These are phyloP conservation scores for Aphanomyces astaci DNA, from an alignment of 352 stramenopile species.

Conservation along the genomic window DNA sequence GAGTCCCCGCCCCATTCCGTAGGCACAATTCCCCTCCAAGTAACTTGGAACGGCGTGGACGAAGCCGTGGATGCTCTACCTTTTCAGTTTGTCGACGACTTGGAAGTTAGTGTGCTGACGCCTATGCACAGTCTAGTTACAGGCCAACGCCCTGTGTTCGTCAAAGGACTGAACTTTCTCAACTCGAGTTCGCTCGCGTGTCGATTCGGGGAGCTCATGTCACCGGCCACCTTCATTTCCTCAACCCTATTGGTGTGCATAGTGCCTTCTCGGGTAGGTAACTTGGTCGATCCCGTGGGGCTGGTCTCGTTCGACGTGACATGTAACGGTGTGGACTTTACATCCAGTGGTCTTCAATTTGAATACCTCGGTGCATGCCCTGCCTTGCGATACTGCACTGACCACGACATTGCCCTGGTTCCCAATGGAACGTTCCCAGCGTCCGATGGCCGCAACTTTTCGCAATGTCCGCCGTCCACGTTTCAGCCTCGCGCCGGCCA, in stretches of 20 bases:
- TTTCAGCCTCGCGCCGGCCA: conserved; percentile 89
- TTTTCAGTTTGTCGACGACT: conserved; percentile 83
- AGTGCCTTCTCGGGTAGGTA: conserved; percentile 51
- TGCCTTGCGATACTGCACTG: conserved; percentile 47
- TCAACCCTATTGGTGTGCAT: conserved; percentile 71
- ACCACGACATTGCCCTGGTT: conserved; percentile 47
- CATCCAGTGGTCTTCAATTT: conserved; percentile 51
- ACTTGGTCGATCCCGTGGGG: conserved; percentile 35
- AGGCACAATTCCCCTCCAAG: conserved; percentile 54
- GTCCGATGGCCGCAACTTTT: conserved; percentile 81
- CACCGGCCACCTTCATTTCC: conserved; percentile 73
- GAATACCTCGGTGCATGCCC: conserved; percentile 67
- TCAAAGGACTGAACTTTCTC: conserved; percentile 91
- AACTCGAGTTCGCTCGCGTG: conserved; percentile 85
- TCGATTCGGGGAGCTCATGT: conserved; percentile 66
- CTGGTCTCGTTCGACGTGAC: conserved; percentile 75
- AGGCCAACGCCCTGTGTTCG: conserved; percentile 82
- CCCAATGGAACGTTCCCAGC: conserved; percentile 86
- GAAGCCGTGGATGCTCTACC: conserved; percentile 30
- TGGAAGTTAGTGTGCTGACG: conserved; percentile 65
- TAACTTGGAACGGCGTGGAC: conserved; percentile 80
- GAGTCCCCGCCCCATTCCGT: conserved; percentile 45
- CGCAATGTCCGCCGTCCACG: conserved; percentile 85
- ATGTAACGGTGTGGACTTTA: conserved; percentile 81
- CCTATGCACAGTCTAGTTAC: conserved; percentile 67